phyloP scores from a whole-genome alignment of 805 yeast species.

The Danielia reshetovae region DNA sequence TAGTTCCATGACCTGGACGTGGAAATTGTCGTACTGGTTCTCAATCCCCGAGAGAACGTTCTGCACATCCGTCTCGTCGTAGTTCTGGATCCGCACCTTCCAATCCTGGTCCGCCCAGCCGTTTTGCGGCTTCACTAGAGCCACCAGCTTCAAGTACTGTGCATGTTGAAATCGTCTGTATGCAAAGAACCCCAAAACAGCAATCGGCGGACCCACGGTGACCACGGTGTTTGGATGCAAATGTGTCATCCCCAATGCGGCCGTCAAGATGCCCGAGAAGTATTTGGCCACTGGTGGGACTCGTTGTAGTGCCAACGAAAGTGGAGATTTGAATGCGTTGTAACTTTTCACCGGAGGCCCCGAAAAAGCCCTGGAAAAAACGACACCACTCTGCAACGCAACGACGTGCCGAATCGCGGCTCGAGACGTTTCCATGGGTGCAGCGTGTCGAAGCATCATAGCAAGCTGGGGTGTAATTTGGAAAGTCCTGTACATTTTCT shows the following conservation, averaged over 20 bases:
- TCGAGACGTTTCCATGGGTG: too few relatives aligned
- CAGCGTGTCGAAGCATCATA: neutral
- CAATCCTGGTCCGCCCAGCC: slow-evolving; percentile 5
- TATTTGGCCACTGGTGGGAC: slow-evolving; percentile 27
- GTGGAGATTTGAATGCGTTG: slow-evolving; percentile 21
- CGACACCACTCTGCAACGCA: too few relatives aligned
- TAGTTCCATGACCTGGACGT: slow-evolving; percentile 22
- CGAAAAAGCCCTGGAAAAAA: too few relatives aligned
- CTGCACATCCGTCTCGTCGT: slow-evolving; percentile 30
- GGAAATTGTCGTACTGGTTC: slow-evolving; percentile 34
- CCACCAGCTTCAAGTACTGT: slow-evolving; percentile 12
- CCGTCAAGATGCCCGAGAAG: slow-evolving; percentile 21
- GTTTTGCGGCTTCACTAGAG: slow-evolving; percentile 10
- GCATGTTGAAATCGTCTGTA: slow-evolving; percentile 14
- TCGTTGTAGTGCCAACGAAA: slow-evolving; percentile 22
- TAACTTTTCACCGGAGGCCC: slow-evolving; percentile 34
- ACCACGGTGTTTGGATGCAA: slow-evolving; percentile 33
- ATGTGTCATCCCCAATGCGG: slow-evolving; percentile 28
- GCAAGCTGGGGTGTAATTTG: too few relatives aligned
- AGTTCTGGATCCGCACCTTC: slow-evolving; percentile 19
- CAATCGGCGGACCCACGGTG: slow-evolving; percentile 36
- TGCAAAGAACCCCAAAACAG: slow-evolving; percentile 24
- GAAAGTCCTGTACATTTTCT: neutral
- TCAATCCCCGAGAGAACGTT: slow-evolving; percentile 35
- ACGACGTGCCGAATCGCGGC: too few relatives aligned